Base-by-base conservation (phyloP, 2,329 filamentous ascomycete genomes). In the Cladophialophora yegresii region DNA sequence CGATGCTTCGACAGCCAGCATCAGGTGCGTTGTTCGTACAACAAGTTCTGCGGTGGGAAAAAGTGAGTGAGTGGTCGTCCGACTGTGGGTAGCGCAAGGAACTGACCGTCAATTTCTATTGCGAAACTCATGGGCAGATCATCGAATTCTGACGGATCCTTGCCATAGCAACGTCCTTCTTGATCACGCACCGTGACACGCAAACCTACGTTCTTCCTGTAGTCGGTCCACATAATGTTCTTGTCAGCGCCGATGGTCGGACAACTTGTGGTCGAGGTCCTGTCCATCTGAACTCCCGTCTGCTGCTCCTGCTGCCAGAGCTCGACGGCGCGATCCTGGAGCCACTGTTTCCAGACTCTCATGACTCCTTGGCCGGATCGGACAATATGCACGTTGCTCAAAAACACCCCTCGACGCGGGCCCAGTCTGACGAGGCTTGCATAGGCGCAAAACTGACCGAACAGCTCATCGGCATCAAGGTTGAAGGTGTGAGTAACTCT, bases 261-360 rank as follows among this genome's bases (percentile, higher is more conserved):
- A 33, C 30, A 57, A 16, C 5, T 63, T 67, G 26, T 72, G 65
- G 40, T 71, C 67, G 62, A 70, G 30, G 51, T 66, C 58, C 55
- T 62, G 54, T 33, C 61, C 45, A 70, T 30, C 6, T 55, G 26
- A 22, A 59, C 30, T 62, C 57, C 66, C 32, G 68, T 64, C 56
- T 71, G 71, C 61, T 69, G 70, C 57, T 72, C 67, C 66, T 76
- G 71, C 58, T 33, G 61, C 68, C 54, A 67, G 26, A 68, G 33
- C 51, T 67, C 61, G 32, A 55, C 56, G 16, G 71, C 74, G 55
- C 78, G 79, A 28, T 81, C 76, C 5, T 81, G 80, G 40, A 95
- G 78, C 90, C 91, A 95, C 16, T 87, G 79, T 58, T 89, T 83
- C 82, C 87, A 93, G 0, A 95, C 81, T 30, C 90, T 83, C 45